Percentiles rank a stretch among this genome's conserved stretches.
phyloP scores from a whole-genome alignment of 345 rosid genomes.

The Gossypium ekmanianum region DNA sequence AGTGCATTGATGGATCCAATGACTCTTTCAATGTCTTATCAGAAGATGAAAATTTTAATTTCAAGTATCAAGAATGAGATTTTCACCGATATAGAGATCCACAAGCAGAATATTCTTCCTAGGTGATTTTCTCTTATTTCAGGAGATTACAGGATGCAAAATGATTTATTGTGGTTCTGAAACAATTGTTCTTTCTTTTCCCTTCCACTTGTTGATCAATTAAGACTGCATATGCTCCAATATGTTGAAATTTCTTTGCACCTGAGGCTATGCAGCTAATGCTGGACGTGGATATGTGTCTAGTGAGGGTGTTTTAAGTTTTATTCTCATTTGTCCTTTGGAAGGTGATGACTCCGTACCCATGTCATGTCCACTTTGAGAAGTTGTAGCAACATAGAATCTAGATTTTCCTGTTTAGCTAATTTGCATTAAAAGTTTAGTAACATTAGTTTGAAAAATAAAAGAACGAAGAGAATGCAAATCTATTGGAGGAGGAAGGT shows the following conservation, averaged over 20 bases:
- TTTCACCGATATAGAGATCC: slow-evolving; percentile 77
- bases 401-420: neutral
- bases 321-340: neutral
- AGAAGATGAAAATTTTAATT: slow-evolving; percentile 74
- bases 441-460: neutral
- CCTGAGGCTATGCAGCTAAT: neutral
- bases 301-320: neutral
- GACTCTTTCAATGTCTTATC: slow-evolving; percentile 56
- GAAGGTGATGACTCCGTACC: neutral
- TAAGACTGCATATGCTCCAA: neutral
- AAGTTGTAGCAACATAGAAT: neutral
- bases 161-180: neutral
- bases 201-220: neutral
- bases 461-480: neutral
- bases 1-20: slow-evolving; percentile 43
- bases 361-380: neutral
- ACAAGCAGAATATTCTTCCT: slow-evolving; percentile 69
- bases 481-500: neutral
- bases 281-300: neutral
- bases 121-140: slow-evolving; percentile 40
- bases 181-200: neutral
- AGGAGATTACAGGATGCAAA: neutral
- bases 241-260: neutral
- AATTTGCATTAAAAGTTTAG: neutral
- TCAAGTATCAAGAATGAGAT: slow-evolving; percentile 69